Base-by-base conservation (phyloP, 495 filamentous ascomycete genomes). In the Trichoderma gamsii region DNA sequence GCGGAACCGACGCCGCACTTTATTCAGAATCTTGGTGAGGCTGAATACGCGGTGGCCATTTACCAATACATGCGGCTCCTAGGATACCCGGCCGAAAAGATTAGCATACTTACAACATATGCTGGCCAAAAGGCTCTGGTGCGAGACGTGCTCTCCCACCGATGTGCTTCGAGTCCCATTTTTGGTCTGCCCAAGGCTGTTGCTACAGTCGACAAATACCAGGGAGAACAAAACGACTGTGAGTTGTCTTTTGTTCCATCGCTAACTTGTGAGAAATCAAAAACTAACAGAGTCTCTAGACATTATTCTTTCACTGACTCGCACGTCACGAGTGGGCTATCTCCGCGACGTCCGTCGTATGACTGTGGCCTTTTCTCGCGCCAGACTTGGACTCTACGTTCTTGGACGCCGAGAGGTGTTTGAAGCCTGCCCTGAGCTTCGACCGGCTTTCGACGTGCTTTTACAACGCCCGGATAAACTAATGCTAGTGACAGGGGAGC, bases 181-280 rank as follows among this genome's bases (percentile, higher is more conserved):
- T 99, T 99, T 79, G 93, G 96, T 13, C 79, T 97, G 79, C 95
- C 95, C 49, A 90, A 89, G 76, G 88, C 90, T 63, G 92, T 99
- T 32, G 91, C 90, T 1, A 98, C 96, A 21, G 96, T 99, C 67
- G 95, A 99, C 78, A 96, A 96, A 76, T 99, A 97, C 72, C 95
- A 99, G 81, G 95, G 95, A 71, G 96, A 98, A 82, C 95, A 99
- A 80, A 99, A 98, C 78, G 95, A 97, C 73, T 98, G 92, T 96
- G 80, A 86, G 91, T 85, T 67, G 29, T 63, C 8, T 41, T 21
- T 7, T 43, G 67, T 25, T 51, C 13, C 4, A 8, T 41, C 21
- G 12, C 18, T 23, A 29, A 64, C 65, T 49, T 32, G 21, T 61
- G 64, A 56, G n/a, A 65, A 38, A 27, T 46, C 71, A 68, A 72